Base-by-base conservation (phyloP, 2,329 filamentous ascomycete species). In the Trichophyton rubrum region DNA sequence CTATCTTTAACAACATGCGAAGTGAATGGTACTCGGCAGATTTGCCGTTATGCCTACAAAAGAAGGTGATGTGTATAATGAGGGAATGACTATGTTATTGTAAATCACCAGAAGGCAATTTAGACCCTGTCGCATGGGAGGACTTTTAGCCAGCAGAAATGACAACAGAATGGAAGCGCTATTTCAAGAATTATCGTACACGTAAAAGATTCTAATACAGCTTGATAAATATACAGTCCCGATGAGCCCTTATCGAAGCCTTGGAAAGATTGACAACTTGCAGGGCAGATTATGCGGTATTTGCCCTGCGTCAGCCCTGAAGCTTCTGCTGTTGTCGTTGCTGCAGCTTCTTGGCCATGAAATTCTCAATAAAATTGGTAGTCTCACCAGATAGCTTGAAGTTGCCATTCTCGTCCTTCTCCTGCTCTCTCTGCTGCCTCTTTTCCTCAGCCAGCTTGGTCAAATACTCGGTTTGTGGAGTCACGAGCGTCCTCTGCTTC, bases 401-500 rank as follows among this genome's bases (percentile, higher is more conserved):
- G 60, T 75, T 74, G 4, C 74, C 73, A 60, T 73, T 67, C 56
- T 71, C 69, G 61, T 76, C 73, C 59, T 69, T 67, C 38, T 61
- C 67, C 5, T 64, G 69, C 61, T 74, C 69, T 57, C 68, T 68
- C 59, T 71, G 72, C 62, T 72, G 72, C 56, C 64, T 62, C 62
- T 68, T 73, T 66, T 73, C 71, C 60, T 72, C 70, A 59, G 69
- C 66, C 61, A 72, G 69, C 63, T 70, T 68, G n/a, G 68, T 70
- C 56, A 67, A 62, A 62, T 74, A 67, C 66, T 79, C 75, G 61
- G 76, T 74, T 65, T 74, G 66, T 9, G 79, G 79, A 58, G 78
- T 80, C 63, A 77, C 69, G 70, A 80, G 73, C 62, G 68, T 73
- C 63, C 70, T 71, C 66, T 73, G 74, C 66, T 75, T 71, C 66